phyloP scores from a whole-genome alignment of 192 early-diverging fungal genomes.

The Mortierella hygrophila region DNA sequence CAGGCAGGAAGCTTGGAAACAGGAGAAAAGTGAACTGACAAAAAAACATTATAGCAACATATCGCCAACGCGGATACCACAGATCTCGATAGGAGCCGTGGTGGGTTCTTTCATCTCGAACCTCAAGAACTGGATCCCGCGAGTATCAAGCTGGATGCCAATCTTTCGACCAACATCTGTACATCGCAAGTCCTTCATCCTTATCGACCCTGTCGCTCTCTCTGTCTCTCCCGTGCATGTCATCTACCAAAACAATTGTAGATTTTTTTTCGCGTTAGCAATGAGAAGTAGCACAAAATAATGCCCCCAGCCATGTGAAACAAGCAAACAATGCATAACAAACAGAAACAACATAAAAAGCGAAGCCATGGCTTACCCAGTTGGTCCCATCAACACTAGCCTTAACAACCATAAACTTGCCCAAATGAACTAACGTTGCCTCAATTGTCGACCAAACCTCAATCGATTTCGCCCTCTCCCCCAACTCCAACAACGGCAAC shows the following conservation, averaged over 20 bases:
- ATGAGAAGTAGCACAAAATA: neutral
- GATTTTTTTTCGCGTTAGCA: neutral
- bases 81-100: slow-evolving; percentile 37
- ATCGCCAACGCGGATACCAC: slow-evolving; percentile 44
- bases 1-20: neutral
- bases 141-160: slow-evolving; percentile 39
- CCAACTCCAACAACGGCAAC: slow-evolving; percentile 42
- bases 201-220: slow-evolving; percentile 22
- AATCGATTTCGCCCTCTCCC: slow-evolving; percentile 25
- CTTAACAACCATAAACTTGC: slow-evolving; percentile 38
- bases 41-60: slow-evolving; percentile 36
- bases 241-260: slow-evolving; percentile 19
- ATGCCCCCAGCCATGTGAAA: neutral
- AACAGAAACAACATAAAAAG: neutral
- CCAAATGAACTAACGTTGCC: slow-evolving; percentile 17
- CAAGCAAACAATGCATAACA: neutral
- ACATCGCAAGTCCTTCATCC: slow-evolving; percentile 31
- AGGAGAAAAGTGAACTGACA: neutral
- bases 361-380: slow-evolving; percentile 15
- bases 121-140: slow-evolving; percentile 30
- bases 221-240: slow-evolving; percentile 28
- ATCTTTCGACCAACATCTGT: slow-evolving; percentile 22
- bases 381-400: slow-evolving; percentile 38
- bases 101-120: slow-evolving; percentile 41
- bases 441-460: slow-evolving; percentile 40